These are phyloP conservation scores for Clitopilus passeckerianus DNA, from an alignment of 768 basidiomycete species.

Conservation along the genomic window DNA sequence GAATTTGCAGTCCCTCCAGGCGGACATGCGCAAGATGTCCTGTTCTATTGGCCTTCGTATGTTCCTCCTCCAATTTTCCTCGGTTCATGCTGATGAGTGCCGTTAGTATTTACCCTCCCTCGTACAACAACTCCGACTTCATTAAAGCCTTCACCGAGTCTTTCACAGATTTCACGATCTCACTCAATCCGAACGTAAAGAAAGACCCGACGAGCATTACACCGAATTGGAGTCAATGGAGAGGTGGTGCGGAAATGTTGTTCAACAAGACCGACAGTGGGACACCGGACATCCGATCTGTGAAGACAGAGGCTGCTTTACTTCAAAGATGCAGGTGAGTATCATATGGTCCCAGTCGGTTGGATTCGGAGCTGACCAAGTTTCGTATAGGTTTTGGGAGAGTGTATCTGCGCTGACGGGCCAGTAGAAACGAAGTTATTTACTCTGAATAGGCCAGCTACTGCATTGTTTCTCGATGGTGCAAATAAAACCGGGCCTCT, in stretches of 20 bases:
- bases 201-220: constrained; percentile 26
- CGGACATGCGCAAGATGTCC: constrained; percentile 28
- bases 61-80: constrained; percentile 5
- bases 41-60: constrained; percentile 37
- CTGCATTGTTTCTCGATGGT: too few relatives aligned
- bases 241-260: constrained; percentile 33
- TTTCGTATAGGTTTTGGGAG: constrained; percentile 21
- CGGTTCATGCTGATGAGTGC: background rate
- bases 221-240: constrained; percentile 28
- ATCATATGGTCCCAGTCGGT: background rate
- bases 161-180: constrained; percentile 30
- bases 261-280: constrained; percentile 35
- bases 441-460: too few relatives aligned
- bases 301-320: constrained; percentile 23
- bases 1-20: constrained; percentile 39
- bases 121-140: constrained; percentile 30
- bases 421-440: too few relatives aligned
- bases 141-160: constrained; percentile 29
- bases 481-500: too few relatives aligned
- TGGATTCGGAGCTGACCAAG: background rate
- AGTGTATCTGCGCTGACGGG: constrained; percentile 18
- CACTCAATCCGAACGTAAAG: constrained; percentile 25
- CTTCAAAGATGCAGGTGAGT: constrained; percentile 30
- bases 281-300: constrained; percentile 22
- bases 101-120: constrained; percentile 11